Percentiles rank a stretch among this genome's conserved stretches.
Evolutionary conservation across 179 eudicot genomes (phyloP).

Genomic region (Nepenthes alata): DNA sequence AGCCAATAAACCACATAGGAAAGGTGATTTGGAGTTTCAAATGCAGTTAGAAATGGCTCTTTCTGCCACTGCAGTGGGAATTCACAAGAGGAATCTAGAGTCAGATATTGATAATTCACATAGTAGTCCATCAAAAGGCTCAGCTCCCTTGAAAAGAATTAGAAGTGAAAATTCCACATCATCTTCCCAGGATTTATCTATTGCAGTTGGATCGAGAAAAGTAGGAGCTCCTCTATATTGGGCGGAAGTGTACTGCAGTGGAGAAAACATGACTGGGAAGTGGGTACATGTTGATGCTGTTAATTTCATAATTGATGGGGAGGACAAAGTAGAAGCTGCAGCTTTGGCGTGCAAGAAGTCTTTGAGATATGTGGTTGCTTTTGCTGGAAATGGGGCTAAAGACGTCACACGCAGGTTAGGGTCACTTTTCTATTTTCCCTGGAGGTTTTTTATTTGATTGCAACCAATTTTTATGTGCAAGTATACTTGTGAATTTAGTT

Average conservation of each 20-base stretch:
- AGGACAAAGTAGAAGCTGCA: conserved; percentile 75
- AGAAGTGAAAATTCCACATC: conserved; percentile 33
- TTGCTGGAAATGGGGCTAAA: conserved; percentile 90
- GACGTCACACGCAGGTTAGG: conserved; percentile 94
- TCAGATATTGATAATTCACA: conserved; percentile 15
- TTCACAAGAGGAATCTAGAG: conserved; percentile 10
- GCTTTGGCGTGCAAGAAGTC: conserved; percentile 78
- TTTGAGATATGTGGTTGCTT: conserved; percentile 88
- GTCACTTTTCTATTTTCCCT: neutral
- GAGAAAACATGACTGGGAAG: conserved; percentile 74
- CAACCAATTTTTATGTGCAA: neutral
- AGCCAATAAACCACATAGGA: conserved; percentile 40
- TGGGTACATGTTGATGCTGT: conserved; percentile 95
- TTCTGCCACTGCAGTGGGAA: conserved; percentile 47
- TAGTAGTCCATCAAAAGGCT: conserved; percentile 14
- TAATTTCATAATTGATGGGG: conserved; percentile 73
- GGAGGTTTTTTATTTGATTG: neutral
- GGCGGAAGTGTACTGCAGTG: conserved; percentile 87
- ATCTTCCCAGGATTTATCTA: conserved; percentile 51
- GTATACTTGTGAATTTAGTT: too few relatives aligned
- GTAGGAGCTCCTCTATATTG: conserved; percentile 87
- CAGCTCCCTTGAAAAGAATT: conserved; percentile 37
- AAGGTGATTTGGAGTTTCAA: conserved; percentile 86
- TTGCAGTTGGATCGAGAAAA: conserved; percentile 76
- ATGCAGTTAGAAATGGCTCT: conserved; percentile 93